Evolutionary conservation across 1,284 basidiomycete genomes (phyloP), one percentile per base, ranked within the genome.

Genomic region (Phellinidium pouzarii): DNA sequence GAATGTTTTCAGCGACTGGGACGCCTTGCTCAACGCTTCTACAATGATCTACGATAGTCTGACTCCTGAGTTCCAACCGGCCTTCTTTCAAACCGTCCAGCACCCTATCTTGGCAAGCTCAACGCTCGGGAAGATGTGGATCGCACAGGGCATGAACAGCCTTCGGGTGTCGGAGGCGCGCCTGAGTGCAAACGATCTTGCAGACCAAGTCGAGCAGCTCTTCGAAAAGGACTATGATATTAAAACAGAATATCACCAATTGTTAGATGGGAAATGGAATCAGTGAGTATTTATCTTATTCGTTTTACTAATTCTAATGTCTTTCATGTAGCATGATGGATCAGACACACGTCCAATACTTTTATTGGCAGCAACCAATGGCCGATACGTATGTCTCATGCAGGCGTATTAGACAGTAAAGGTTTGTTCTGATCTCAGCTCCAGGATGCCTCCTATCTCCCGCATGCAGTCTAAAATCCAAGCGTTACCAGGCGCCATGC

Each of bases 1-100:
- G 14, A 74, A 59, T 36, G 70, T 82, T 19, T 60, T 80, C 37
- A 65, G 68, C 3, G 68, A 69, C 26, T 83, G 81, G 79, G 61
- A 73, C 20, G 65, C 65, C 3, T 65, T 82, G 12, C 68, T 72
- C 50, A 64, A 68, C 1, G 70, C 76, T 2, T 82, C 83, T 1
- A 76, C 76, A 0, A 64, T 66, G 1, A 70, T 86, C n/a, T 80
- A 82, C 67, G 71, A 80, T 56, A 65, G 65, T 19, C 66, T 87
- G 0, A 64, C 77, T 0, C 58, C 65, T 1, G 66, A 58, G 2
- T 71, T 67, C 55, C 69, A 82, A 59, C 70, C 81, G 0, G 75
- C 84, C 0, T 87, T 80, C 71, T 86, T 81, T 73, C 73, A 87
- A 64, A 71, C 83, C 19, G 74, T 87, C 0, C 79, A 80, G 19